Evolutionary conservation across 257 asterid genomes (phyloP), one percentile per base, ranked within the genome.

Genomic region (Plectranthus barbatus): DNA sequence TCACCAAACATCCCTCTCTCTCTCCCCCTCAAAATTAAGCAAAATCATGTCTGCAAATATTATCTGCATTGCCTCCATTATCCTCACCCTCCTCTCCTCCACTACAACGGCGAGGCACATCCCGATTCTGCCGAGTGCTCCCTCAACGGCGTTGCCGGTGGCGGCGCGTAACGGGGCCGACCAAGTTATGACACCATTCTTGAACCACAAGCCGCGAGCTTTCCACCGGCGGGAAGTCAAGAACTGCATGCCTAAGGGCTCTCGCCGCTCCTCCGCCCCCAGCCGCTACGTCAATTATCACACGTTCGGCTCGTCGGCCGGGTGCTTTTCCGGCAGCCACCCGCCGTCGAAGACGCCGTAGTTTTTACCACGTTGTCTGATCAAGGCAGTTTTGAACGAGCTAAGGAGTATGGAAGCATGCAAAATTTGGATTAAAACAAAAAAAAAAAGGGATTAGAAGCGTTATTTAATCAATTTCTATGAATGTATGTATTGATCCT

Each of bases 221-320:
- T 78, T 80, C 12, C 81, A 58, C 53, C 68, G 50, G 31, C 59
- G 62, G 12, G 82, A 67, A 61, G 57, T 88, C 17, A 78, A 75
- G 75, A 69, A 81, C 41, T 91, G 98, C 74, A 81, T 76, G 89
- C 96, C 98, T 0, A 91, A 88, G 53, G 96, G 95, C 21, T 37
- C 76, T 7, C 73, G 77, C 53, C 95, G 76, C 56, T 79, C 98
- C 4, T 91, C 98, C 0, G 95, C 88, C 4, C 98, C 98, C 1
- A 88, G 96, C 64, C 91, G 94, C 4, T 82, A 50, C 49, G 94
- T 83, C 29, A 91, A 91, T 37, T 79, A 75, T 18, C 83, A 81
- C n/a, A 66, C 81, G 5, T 72, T 80, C 5, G 88, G 90, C 98
- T 96, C 1, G 11, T 72, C 84, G 6, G 66, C 84, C 10, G 66